These are phyloP conservation scores for Geotrichum aggregatum DNA, from an alignment of 1,139 yeast genomes.

Conservation along the genomic window DNA sequence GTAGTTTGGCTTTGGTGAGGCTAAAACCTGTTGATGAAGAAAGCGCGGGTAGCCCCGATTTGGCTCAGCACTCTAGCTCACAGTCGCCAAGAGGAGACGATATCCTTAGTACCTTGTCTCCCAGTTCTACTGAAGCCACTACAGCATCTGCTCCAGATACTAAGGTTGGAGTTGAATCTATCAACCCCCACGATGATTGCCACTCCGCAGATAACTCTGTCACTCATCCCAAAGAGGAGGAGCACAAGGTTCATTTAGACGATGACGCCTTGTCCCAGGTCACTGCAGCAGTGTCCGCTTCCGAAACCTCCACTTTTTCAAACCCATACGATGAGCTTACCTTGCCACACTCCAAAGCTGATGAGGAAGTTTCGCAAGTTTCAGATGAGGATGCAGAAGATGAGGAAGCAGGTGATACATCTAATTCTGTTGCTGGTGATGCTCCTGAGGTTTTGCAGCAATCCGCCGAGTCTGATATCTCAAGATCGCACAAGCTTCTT, in stretches of 20 bases:
- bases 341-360: no score
- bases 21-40: slow-evolving; percentile 32
- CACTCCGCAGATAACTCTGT: no score
- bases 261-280: no score
- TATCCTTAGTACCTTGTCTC: neutral
- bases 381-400: neutral
- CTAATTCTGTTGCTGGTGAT: neutral
- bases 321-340: no score
- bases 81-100: neutral
- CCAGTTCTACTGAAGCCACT: neutral
- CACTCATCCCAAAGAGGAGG: no score
- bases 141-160: neutral
- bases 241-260: no score
- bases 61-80: no score
- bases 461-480: slow-evolving; percentile 32
- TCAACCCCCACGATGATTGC: neutral
- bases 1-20: slow-evolving; percentile 78
- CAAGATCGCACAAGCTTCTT: slow-evolving; percentile 66
- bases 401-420: no score
- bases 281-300: no score
- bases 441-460: neutral
- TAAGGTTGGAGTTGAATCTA: neutral
- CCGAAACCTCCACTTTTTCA: no score
- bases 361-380: no score
- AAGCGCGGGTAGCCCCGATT: no score